Evolutionary conservation across 768 basidiomycete genomes (phyloP).

Genomic region (Tulasnella sp.): DNA sequence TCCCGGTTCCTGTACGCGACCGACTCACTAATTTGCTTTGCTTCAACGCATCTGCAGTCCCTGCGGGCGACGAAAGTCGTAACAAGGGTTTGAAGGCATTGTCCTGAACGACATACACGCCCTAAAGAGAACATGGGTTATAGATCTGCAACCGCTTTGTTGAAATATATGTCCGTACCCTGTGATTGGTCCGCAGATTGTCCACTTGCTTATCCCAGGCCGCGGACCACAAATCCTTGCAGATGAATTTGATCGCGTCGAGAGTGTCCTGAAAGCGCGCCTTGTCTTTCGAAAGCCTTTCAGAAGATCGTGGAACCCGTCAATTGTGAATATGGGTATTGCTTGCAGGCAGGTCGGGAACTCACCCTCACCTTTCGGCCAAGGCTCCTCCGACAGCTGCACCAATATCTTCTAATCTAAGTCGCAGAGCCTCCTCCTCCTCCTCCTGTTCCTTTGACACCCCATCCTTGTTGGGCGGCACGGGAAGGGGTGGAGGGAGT

Average conservation of each 20-base stretch:
- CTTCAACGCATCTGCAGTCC: constrained; percentile 58
- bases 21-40: constrained; percentile 56
- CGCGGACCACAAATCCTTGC: constrained; percentile 89
- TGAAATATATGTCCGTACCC: constrained; percentile 38
- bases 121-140: constrained; percentile 34
- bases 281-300: constrained; percentile 64
- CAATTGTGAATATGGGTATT: not conserved
- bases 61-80: constrained; percentile 70
- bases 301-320: not conserved
- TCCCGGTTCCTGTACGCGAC: too few species aligned
- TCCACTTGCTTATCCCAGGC: constrained; percentile 95
- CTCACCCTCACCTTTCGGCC: constrained; percentile 57
- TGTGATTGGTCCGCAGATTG: constrained; percentile 88
- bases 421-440: constrained; percentile 59
- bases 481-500: constrained; percentile 38
- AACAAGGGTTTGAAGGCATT: constrained; percentile 78
- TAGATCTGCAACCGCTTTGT: not conserved
- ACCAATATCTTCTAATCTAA: constrained; percentile 72
- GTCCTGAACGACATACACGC: constrained; percentile 88
- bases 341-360: constrained; percentile 12
- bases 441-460: constrained; percentile 39
- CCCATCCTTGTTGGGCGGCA: constrained; percentile 28
- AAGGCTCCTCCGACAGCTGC: constrained; percentile 78
- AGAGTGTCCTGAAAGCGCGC: constrained; percentile 70
- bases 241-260: constrained; percentile 89